Conservation (phyloP, 2,329 filamentous ascomycete genomes). For the Mariannaea elegans region DNA sequence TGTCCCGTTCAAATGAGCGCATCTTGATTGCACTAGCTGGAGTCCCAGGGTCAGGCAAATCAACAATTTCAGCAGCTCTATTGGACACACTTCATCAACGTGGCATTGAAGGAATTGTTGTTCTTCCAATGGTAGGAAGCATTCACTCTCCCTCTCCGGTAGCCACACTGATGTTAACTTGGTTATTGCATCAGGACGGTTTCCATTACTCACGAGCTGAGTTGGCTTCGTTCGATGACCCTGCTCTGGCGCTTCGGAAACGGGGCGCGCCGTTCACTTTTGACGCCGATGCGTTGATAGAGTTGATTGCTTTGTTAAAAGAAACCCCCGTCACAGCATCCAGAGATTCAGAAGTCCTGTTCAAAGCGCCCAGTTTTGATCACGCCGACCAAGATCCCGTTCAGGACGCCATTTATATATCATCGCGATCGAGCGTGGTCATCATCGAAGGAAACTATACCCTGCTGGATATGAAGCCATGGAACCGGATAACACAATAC, state of each 20-base stretch:
- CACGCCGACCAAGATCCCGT: constrained; percentile 11
- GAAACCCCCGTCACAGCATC: constrained; percentile 34
- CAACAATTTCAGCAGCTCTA: constrained; percentile 38
- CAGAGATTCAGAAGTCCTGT: constrained; percentile 25
- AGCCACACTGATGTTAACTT: neutral
- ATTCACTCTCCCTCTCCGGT: neutral
- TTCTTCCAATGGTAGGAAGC: constrained; percentile 39
- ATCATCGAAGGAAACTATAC: constrained; percentile 62
- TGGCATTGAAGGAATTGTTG: constrained; percentile 26
- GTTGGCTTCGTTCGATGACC: constrained; percentile 32
- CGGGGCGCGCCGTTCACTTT: constrained; percentile 46
- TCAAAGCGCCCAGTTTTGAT: constrained; percentile 54
- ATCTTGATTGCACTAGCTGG: constrained; percentile 43
- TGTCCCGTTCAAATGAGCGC: neutral
- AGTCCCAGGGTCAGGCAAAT: constrained; percentile 45
- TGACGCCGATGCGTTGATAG: constrained; percentile 37
- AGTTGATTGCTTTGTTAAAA: constrained; percentile 32
- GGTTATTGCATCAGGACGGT: constrained; percentile 35
- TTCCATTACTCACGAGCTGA: constrained; percentile 41
- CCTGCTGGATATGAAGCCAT: constrained; percentile 55
- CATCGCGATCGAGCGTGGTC: constrained; percentile 55
- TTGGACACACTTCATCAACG: constrained; percentile 23
- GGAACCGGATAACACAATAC: constrained; percentile 52
- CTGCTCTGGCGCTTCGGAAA: constrained; percentile 35
- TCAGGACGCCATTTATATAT: constrained; percentile 20